These are phyloP conservation scores for Amanita subjunquillea DNA, from an alignment of 768 basidiomycete species.

Conservation along the genomic window DNA sequence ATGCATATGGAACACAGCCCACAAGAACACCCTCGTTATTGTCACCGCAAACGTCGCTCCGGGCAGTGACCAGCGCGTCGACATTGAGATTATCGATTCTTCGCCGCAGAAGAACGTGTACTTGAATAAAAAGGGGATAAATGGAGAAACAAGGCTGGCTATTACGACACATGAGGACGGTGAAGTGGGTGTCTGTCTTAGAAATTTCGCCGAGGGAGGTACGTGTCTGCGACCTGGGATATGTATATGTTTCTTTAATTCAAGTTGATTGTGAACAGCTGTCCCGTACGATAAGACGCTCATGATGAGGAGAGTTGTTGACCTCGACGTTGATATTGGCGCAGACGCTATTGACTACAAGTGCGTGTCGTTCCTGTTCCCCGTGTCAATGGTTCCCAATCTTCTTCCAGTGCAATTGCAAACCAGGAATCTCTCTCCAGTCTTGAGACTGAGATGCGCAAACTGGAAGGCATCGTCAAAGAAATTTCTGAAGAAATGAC, in stretches of 20 bases:
- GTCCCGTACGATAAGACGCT: constrained; percentile 33
- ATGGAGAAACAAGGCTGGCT: constrained; percentile 85
- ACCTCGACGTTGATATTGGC: constrained; percentile 95
- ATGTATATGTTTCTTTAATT: not conserved
- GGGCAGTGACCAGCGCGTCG: constrained; percentile 69
- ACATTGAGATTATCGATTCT: constrained; percentile 92
- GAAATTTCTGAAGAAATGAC: constrained; percentile 91
- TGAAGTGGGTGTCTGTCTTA: constrained; percentile 93
- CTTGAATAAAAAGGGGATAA: constrained; percentile 79
- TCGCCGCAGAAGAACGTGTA: constrained; percentile 81
- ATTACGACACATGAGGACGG: constrained; percentile 90
- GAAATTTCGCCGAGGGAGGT: constrained; percentile 71
- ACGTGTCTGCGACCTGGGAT: constrained; percentile 17
- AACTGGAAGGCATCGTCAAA: constrained; percentile 88
- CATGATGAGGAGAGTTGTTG: constrained; percentile 59
- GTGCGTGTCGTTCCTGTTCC: constrained; percentile 34
- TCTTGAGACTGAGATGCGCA: constrained; percentile 97
- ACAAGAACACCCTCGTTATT: constrained; percentile 81
- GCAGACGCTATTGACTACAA: constrained; percentile 99
- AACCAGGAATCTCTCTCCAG: constrained; percentile 95
- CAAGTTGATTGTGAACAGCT: constrained; percentile 21
- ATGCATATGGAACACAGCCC: constrained; percentile 94
- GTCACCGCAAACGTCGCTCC: constrained; percentile 90
- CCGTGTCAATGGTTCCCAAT: not conserved
- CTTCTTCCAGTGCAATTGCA: constrained; percentile 73